Percentiles rank a stretch among this genome's conserved stretches.
These are phyloP conservation scores for Zygotorulaspora danielsina DNA, from an alignment of 805 yeast species.

Conservation along the genomic window DNA sequence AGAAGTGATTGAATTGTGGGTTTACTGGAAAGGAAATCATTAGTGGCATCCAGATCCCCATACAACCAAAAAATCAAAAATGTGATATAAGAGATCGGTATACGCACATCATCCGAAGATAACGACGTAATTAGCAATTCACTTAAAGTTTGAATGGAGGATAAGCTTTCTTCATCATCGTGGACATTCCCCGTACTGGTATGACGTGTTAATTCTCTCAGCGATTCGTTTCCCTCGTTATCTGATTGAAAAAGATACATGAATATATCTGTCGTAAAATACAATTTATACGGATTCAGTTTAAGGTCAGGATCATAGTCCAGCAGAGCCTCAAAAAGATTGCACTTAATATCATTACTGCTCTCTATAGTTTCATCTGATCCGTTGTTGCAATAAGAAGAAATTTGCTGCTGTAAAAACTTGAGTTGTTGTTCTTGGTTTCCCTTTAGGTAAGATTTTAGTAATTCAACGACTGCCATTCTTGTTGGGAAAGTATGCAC, in stretches of 20 bases:
- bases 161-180: conserved; percentile 55
- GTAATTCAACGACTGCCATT: conserved; percentile 60
- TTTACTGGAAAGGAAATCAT: conserved; percentile 66
- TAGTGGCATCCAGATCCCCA: conserved; percentile 70
- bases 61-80: conserved; percentile 70
- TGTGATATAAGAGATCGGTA: conserved; percentile 72
- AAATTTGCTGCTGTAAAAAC: conserved; percentile 65
- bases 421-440: conserved; percentile 57
- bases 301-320: conserved; percentile 70
- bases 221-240: conserved; percentile 45
- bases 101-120: conserved; percentile 62
- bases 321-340: conserved; percentile 64
- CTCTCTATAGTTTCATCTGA: conserved; percentile 19
- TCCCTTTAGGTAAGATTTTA: conserved; percentile 63
- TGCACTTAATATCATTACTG: conserved; percentile 30
- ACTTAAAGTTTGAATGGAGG: conserved; percentile 69
- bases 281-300: conserved; percentile 79
- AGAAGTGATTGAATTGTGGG: conserved; percentile 64
- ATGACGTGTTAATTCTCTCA: conserved; percentile 44
- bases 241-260: conserved; percentile 47
- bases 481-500: conserved; percentile 82
- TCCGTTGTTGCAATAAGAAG: conserved; percentile 34
- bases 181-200: conserved; percentile 47
- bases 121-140: conserved; percentile 68
- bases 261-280: conserved; percentile 74